Evolutionary conservation across 1,284 basidiomycete genomes (phyloP), one percentile per base, ranked within the genome.

Genomic region (Mycena sp.): DNA sequence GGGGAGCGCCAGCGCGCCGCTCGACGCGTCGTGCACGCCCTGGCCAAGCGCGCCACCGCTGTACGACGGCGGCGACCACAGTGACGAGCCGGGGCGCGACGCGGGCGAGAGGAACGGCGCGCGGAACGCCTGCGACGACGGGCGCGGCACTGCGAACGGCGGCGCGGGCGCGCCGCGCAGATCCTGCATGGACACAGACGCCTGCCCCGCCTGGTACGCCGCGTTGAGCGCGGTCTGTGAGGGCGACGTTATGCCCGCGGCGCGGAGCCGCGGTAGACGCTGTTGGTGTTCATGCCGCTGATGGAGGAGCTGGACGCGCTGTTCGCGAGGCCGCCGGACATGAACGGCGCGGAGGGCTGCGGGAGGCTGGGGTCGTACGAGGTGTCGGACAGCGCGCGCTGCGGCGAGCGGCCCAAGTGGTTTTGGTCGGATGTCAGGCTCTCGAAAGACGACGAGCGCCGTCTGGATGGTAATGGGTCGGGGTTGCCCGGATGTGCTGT

Each of bases 61-160:
- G 67, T 79, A 81, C 1, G 80, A 75, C 14, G 87, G 87, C 6
- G 85, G 89, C 0, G 83, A 78, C 89, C 88, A 90, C 0, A 88
- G 66, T 16, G 82, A 81, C 0, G 85, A 87, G 7, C 79, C 69
- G 0, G 88, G 88, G 23, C 89, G 82, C 3, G 87, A 88, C 6
- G 87, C 82, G 0, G 89, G 89, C 7, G 87, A 84, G 53, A 91
- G 83, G 78, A 90, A 90, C 0, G 89, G 87, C 0, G 85, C 78
- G 25, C 89, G 85, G 78, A 91, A 90, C n/a, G 78, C 80, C 51
- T 74, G 77, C 26, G 79, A 80, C 14, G 69, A 69, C 46, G 73
- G 79, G 58, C 78, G 76, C 9, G 80, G 80, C 54, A 81, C 29
- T 1, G 58, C 51, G 28, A 52, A 60, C 2, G 55, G 52, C 4